Conservation (phyloP, 371 early-diverging fungal species). For the Nematocida sp. region DNA sequence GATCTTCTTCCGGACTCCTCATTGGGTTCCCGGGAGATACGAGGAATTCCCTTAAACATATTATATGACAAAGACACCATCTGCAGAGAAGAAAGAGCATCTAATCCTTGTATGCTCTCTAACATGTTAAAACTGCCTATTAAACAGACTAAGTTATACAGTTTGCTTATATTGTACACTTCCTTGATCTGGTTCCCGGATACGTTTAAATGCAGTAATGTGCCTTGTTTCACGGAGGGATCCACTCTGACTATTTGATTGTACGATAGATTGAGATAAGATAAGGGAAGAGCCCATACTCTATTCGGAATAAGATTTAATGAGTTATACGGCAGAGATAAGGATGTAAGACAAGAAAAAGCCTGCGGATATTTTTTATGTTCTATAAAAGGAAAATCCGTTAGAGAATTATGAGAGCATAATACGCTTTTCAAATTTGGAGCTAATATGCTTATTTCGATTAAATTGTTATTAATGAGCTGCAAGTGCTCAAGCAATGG, state of each 20-base stretch:
- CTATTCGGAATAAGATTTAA: slow-evolving; percentile 35
- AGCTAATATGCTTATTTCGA: slow-evolving; percentile 25
- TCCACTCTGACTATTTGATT: slow-evolving; percentile 48
- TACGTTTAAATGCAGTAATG: slow-evolving; percentile 38
- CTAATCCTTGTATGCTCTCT: slow-evolving; percentile 25
- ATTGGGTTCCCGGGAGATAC: not conserved
- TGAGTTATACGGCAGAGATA: slow-evolving; percentile 50
- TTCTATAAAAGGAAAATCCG: slow-evolving; percentile 45
- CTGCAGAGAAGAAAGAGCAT: not conserved
- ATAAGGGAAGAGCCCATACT: slow-evolving; percentile 37
- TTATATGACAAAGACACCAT: slow-evolving; percentile 37
- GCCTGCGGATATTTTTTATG: slow-evolving; percentile 8
- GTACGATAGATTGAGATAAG: slow-evolving; percentile 37
- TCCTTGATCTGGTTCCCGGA: slow-evolving; percentile 51
- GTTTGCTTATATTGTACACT: slow-evolving; percentile 20
- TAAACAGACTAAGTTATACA: slow-evolving; percentile 20
- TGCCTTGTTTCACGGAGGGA: slow-evolving; percentile 4
- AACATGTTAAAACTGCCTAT: slow-evolving; percentile 48
- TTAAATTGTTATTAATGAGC: slow-evolving; percentile 31
- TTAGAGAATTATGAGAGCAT: slow-evolving; percentile 31
- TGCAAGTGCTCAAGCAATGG: slow-evolving; percentile 27
- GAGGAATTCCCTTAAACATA: slow-evolving; percentile 21
- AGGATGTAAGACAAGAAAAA: not conserved
- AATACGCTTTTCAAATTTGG: slow-evolving; percentile 29
- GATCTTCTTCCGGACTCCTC: not conserved